Percentiles rank a stretch among this genome's conserved stretches.
phyloP scores from a whole-genome alignment of 1,284 basidiomycete genomes.

The Stereum hirsutum region DNA sequence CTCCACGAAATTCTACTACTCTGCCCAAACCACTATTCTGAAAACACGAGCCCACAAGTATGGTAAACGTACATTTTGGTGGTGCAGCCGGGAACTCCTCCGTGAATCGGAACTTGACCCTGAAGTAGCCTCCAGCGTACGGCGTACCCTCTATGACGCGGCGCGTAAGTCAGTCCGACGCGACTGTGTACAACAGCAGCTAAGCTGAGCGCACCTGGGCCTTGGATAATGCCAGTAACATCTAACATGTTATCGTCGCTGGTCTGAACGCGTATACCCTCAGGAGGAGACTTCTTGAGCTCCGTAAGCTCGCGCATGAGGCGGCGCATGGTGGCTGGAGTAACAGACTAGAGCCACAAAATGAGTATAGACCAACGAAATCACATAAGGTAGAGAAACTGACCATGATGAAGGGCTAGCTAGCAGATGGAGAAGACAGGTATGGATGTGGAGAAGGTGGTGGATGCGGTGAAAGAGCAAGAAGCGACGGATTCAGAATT shows the following conservation, averaged over 20 bases:
- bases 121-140: slow-evolving; percentile 88
- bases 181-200: not conserved
- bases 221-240: slow-evolving; percentile 71
- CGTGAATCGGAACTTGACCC: slow-evolving; percentile 79
- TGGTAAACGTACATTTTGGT: slow-evolving; percentile 71
- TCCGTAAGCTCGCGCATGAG: slow-evolving; percentile 80
- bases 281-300: slow-evolving; percentile 73
- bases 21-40: no score
- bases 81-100: slow-evolving; percentile 87
- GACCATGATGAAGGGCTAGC: no score
- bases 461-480: no score
- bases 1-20: not conserved
- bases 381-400: no score
- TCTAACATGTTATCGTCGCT: slow-evolving; percentile 82
- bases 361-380: no score
- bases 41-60: no score
- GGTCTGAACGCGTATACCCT: slow-evolving; percentile 79
- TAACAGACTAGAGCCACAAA: slow-evolving; percentile 35
- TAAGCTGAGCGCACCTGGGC: slow-evolving; percentile 49
- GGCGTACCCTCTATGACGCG: slow-evolving; percentile 72
- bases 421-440: no score
- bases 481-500: no score
- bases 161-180: slow-evolving; percentile 2
- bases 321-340: slow-evolving; percentile 56
- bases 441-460: no score